phyloP scores from a whole-genome alignment of 306 rosid genomes.

The Cicer bijugum region DNA sequence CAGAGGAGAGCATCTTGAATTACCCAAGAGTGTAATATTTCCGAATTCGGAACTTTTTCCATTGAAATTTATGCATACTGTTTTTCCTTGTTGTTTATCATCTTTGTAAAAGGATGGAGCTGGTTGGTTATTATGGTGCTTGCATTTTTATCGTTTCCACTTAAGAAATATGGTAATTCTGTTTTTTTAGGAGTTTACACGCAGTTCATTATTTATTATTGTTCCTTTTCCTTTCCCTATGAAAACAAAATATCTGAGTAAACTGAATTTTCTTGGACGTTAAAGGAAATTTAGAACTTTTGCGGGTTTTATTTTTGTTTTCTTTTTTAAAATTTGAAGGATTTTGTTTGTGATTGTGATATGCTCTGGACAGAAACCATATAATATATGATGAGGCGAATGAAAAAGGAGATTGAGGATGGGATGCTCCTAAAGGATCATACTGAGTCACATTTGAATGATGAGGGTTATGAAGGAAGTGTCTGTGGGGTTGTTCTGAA shows the following conservation, averaged over 20 bases:
- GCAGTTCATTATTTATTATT: slow-evolving; percentile 16
- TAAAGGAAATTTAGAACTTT: slow-evolving; percentile 31
- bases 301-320: slow-evolving; percentile 36
- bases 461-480: slow-evolving; percentile 62
- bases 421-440: slow-evolving; percentile 55
- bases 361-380: slow-evolving; percentile 47
- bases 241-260: slow-evolving; percentile 14
- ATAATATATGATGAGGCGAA: slow-evolving; percentile 60
- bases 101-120: slow-evolving; percentile 27
- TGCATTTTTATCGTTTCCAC: slow-evolving; percentile 20
- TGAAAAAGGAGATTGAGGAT: slow-evolving; percentile 63
- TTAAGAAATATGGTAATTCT: slow-evolving; percentile 9
- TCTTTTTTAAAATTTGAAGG: slow-evolving; percentile 1
- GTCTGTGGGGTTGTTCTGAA: slow-evolving; percentile 57
- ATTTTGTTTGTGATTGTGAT: slow-evolving; percentile 40
- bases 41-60: slow-evolving; percentile 39
- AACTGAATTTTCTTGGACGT: slow-evolving; percentile 21
- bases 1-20: slow-evolving; percentile 44
- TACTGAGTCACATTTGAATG: slow-evolving; percentile 53
- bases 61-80: slow-evolving; percentile 27
- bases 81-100: slow-evolving; percentile 7
- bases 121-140: slow-evolving; percentile 34
- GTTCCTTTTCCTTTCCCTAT: neutral
- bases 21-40: slow-evolving; percentile 31
- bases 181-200: slow-evolving; percentile 10